Evolutionary conservation across 164 flowering plant species (phyloP).

Genomic region (Vitis labrusca): DNA sequence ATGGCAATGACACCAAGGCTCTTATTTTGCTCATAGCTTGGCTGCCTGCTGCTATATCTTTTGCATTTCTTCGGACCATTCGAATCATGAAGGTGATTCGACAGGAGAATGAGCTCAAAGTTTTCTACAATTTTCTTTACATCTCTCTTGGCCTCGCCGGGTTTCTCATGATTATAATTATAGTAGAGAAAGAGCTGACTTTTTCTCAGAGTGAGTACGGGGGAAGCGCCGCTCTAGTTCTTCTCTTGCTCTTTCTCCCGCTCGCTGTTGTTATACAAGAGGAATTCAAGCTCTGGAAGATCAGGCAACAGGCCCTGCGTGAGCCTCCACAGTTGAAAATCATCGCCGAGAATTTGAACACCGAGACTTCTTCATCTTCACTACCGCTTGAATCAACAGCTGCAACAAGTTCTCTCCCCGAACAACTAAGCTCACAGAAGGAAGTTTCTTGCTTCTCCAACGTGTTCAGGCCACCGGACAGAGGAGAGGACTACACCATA

Average conservation of each 20-base stretch:
- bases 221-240: slow-evolving; percentile 11
- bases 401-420: background rate
- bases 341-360: slow-evolving; percentile 14
- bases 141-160: slow-evolving; percentile 24
- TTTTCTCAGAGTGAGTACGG: slow-evolving; percentile 21
- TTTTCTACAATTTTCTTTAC: slow-evolving; percentile 32
- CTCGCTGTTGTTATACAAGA: slow-evolving; percentile 26
- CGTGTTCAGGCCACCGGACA: slow-evolving; percentile 26
- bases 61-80: slow-evolving; percentile 25
- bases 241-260: slow-evolving; percentile 33
- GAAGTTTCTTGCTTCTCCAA: slow-evolving; percentile 25
- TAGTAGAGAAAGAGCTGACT: slow-evolving; percentile 1
- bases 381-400: no score
- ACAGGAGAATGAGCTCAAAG: slow-evolving; percentile 23
- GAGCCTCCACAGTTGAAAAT: slow-evolving; percentile 15
- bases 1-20: slow-evolving; percentile 22
- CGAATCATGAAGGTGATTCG: slow-evolving; percentile 30
- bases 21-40: slow-evolving; percentile 33
- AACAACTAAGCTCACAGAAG: background rate
- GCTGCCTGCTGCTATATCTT: slow-evolving; percentile 31
- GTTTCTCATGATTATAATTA: slow-evolving; percentile 28
- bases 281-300: slow-evolving; percentile 20
- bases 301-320: slow-evolving; percentile 1
- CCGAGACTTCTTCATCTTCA: no score
- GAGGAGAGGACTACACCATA: slow-evolving; percentile 43